A percentile compares a stretch with the other conserved stretches of the same genome.
phyloP scores from a whole-genome alignment of 2,329 filamentous ascomycete species.

The Cladosporium sp. region DNA sequence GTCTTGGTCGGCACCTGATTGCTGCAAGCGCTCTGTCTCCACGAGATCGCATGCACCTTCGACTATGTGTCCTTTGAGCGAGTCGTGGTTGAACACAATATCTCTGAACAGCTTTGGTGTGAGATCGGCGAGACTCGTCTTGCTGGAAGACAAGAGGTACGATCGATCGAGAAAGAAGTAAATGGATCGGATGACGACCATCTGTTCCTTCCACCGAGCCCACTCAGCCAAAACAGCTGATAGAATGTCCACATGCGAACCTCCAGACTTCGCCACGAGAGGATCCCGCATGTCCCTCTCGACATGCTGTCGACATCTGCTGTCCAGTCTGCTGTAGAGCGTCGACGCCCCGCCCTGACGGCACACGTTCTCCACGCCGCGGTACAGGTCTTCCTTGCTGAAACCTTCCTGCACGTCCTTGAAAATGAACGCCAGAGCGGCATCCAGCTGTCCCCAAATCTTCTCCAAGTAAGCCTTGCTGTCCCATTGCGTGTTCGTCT shows the following conservation, averaged over 20 bases:
- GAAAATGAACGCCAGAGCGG: conserved; percentile 71
- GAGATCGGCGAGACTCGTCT: conserved; percentile 75
- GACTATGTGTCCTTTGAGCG: conserved; percentile 52
- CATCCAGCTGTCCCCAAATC: conserved; percentile 69
- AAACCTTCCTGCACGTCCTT: conserved; percentile 51
- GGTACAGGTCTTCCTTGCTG: conserved; percentile 86
- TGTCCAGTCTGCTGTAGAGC: conserved; percentile 63
- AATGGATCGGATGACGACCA: conserved; percentile 77
- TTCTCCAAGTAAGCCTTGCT: conserved; percentile 74
- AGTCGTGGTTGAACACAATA: conserved; percentile 51
- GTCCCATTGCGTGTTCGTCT: conserved; percentile 59
- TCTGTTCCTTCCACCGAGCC: conserved; percentile 72
- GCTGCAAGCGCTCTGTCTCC: conserved; percentile 61
- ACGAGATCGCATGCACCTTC: conserved; percentile 74
- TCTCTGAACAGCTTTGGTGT: conserved; percentile 70
- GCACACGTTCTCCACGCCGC: conserved; percentile 88
- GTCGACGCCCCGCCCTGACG: conserved; percentile 67
- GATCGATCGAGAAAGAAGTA: conserved; percentile 94
- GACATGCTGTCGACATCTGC: conserved; percentile 63
- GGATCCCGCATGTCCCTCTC: conserved; percentile 51
- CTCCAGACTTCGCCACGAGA: conserved; percentile 54
- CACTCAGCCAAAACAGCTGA: conserved; percentile 60
- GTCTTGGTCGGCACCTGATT: conserved; percentile 54
- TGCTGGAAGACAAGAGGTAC: conserved; percentile 72
- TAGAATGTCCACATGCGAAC: conserved; percentile 62